Conservation (phyloP, 257 asterid genomes). For the Lycium ferocissimum region DNA sequence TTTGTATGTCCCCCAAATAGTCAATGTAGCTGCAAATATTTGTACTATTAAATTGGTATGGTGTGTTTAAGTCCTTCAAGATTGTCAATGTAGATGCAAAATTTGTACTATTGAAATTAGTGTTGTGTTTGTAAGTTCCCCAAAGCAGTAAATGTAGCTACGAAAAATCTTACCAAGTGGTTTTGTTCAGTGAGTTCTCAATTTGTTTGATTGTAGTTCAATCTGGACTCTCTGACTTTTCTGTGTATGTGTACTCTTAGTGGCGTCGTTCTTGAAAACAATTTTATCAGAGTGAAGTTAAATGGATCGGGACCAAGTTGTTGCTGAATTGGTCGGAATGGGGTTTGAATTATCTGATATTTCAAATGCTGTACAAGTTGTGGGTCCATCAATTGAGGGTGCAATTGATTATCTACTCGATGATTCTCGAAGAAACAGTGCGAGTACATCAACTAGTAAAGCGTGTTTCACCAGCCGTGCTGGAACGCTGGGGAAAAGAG, state of each 20-base stretch:
- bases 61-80: no score
- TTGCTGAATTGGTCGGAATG: constrained; percentile 69
- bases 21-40: no score
- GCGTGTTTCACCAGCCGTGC: constrained; percentile 23
- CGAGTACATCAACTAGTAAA: constrained; percentile 48
- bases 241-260: neutral
- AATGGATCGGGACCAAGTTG: constrained; percentile 51
- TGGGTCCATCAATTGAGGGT: constrained; percentile 64
- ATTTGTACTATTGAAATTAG: neutral
- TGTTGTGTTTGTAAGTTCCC: neutral
- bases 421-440: constrained; percentile 45
- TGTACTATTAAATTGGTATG: no score
- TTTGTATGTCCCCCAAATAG: no score
- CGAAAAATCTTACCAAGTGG: neutral
- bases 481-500: constrained; percentile 46
- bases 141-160: neutral
- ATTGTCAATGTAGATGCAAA: neutral
- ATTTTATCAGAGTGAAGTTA: neutral
- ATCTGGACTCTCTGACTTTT: neutral
- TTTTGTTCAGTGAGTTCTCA: neutral
- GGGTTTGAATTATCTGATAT: constrained; percentile 64
- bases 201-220: neutral
- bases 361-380: constrained; percentile 61
- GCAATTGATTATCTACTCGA: constrained; percentile 71
- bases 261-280: neutral